Base-by-base conservation (phyloP, 352 stramenopile species). In the Thalassiosira livingstoniorum region DNA sequence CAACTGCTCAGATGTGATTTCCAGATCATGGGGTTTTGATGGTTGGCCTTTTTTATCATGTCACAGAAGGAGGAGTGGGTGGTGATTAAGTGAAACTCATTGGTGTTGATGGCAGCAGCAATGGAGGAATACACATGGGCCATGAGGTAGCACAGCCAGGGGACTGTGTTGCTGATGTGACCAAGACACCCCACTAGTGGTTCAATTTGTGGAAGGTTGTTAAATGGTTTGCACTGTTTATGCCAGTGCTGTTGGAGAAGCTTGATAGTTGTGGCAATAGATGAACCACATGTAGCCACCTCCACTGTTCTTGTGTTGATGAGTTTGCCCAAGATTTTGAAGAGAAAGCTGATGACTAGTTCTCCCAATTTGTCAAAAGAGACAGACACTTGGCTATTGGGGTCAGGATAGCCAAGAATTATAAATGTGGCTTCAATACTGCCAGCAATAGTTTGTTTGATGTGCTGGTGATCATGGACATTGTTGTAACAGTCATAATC, bases 341-440 rank as follows among this genome's bases (percentile, higher is more conserved):
- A 51, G 15, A 35, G 0, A 21, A 23, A 43, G 15, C 21, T 42
- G 2, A 72, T 34, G n/a, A 61, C 11, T 27, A 72, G 31, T 21
- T 42, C 63, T 1, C 39, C 4, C 2, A 61, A 25, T 31, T 72
- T 72, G 63, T 72, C 63, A 27, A 27, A 72, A 21, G 63, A 72
- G 27, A 60, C 32, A 7, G 63, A 45, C 4, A 61, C 63, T n/a
- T 70, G 62, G 1, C 62, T 18, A 10, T 10, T 18, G 42, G 18
- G 42, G 42, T 51, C 18, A 10, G 18, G 18, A 10, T 51, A 18
- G 42, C 18, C 42, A 51, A 51, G 42, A 18, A 51, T 10, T 51
- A 51, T 18, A 18, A 18, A 51, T 10, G 18, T 51, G 42, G 18
- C 42, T 51, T 51, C 18, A 18, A 51, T 51, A 18, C 42, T 51